Evolutionary conservation across 2,329 filamentous ascomycete species (phyloP), one percentile per base, ranked within the genome.

Genomic region (Mycosphaerelloides madeirae): DNA sequence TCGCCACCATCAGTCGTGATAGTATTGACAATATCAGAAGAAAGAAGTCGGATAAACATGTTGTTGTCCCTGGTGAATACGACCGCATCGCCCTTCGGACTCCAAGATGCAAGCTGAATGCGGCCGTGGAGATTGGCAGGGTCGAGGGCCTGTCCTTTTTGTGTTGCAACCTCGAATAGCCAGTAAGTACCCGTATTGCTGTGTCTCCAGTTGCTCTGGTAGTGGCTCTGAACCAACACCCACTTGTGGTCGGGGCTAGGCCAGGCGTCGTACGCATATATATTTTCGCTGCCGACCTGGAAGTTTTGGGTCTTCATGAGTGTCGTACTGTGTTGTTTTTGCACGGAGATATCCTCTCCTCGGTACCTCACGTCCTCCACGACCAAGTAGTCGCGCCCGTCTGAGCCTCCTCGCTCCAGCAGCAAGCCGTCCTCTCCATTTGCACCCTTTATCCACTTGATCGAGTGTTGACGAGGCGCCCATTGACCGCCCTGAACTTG

Each of bases 41-140:
- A 69, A 22, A 87, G 58, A 41, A 80, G 81, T 40, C 93, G 83
- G 34, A 97, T 70, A 62, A 81, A 97, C 58, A 98, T 71, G 65
- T 98, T 95, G 69, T 98, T 97, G 49, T 89, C 78, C 53, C 84
- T 76, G 1, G 90, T 94, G 65, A 91, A 98, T n/a, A 87, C 85
- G 3, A 98, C 69, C 1, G 88, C 84, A 65, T 96, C 82, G 53
- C 89, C 90, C 41, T 80, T 78, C 1, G 93, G 93, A 44, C 87
- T 94, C 90, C 91, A 96, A 25, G 80, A 81, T 6, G 91, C 93
- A 42, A 95, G 75, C 67, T 97, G 90, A 18, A 96, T 75, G 36
- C 80, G 76, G 14, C 76, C 80, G 11, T 80, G 67, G 1, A 79
- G 74, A 37, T 86, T 74, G 2, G 71, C 72, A 0, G 87, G 84